Base-by-base conservation (phyloP, 2,329 filamentous ascomycete genomes). In the Trichophyton benhamiae region DNA sequence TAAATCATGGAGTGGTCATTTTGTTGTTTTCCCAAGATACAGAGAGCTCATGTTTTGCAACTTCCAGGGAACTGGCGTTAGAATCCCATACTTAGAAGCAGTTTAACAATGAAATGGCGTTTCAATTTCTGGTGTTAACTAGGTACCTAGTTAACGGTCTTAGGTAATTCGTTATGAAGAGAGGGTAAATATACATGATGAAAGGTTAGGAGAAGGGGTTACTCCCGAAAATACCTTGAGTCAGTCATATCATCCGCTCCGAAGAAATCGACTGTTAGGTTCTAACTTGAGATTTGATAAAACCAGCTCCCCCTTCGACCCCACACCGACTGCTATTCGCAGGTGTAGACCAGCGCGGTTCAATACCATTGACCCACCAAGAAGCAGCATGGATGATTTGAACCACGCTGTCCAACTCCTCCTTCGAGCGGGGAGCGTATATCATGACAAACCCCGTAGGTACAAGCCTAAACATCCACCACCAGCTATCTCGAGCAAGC, bases 361-460 rank as follows among this genome's bases (percentile, higher is more conserved):
- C 65, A 11, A 62, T 64, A 13, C 65, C 65, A 22, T 60, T 64
- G 11, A 65, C 64, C 65, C 81, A 91, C 83, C 87, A 92, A 22
- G 86, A 83, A 3, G 86, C 87, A 2, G 89, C 88, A 66, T 84
- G 82, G 61, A 94, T 83, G 66, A 95, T 87, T 65, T 78, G 77
- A 71, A 83, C 81, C 3, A 91, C 81, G 58, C 84, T 79, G 59
- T 82, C 79, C 27, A 94, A 72, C 71, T 95, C 89, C 27, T 80
- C 78, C 62, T 84, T 80, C 65, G 85, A 79, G 68, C 87, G 77
- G 1, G 90, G 89, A 17, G 89, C 88, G 74, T 95, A 95, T 3
- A 95, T 79, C 83, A 95, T 85, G 62, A 89, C 78, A 72, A 95
- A 95, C 48, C 87, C 86, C 2, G 79, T 76, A 0, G 89, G 88